Evolutionary conservation across 2,329 filamentous ascomycete species (phyloP).

Genomic region (Colletotrichum kahawae): DNA sequence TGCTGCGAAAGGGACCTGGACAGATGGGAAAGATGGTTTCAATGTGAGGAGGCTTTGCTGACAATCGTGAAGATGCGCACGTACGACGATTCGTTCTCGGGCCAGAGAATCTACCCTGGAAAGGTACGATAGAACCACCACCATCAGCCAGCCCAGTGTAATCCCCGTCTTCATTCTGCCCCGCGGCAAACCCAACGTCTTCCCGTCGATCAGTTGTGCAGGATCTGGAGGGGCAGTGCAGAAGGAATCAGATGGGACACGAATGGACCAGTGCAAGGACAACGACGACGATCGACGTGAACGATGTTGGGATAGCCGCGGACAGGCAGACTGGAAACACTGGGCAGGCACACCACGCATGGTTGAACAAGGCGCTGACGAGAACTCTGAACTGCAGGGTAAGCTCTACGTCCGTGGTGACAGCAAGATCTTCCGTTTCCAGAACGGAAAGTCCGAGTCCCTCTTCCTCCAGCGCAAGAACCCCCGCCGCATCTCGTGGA

Average conservation of each 20-base stretch:
- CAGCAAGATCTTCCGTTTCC: conserved; percentile 99
- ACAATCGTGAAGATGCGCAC: conserved; percentile 61
- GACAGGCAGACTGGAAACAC: background rate
- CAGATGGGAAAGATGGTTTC: background rate
- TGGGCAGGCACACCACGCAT: background rate
- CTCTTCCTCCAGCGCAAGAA: conserved; percentile 99
- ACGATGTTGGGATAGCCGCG: background rate
- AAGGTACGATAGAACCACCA: conserved; percentile 56
- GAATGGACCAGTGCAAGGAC: background rate
- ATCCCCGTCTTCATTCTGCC: background rate
- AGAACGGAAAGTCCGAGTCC: conserved; percentile 99
- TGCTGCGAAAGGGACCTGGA: background rate
- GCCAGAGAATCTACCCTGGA: conserved; percentile 71
- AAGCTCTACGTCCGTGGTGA: conserved; percentile 99
- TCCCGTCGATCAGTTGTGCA: conserved; percentile 3
- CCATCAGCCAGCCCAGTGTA: background rate
- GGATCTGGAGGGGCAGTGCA: background rate
- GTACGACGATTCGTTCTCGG: conserved; percentile 71
- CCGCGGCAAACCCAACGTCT: background rate
- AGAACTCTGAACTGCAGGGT: conserved; percentile 65
- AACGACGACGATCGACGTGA: background rate
- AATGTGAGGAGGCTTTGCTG: background rate
- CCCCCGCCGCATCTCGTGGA: conserved; percentile 99
- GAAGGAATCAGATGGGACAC: background rate
- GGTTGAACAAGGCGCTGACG: conserved; percentile 28